Conservation (phyloP, 164 flowering plant species). For the Malania oleifera region DNA sequence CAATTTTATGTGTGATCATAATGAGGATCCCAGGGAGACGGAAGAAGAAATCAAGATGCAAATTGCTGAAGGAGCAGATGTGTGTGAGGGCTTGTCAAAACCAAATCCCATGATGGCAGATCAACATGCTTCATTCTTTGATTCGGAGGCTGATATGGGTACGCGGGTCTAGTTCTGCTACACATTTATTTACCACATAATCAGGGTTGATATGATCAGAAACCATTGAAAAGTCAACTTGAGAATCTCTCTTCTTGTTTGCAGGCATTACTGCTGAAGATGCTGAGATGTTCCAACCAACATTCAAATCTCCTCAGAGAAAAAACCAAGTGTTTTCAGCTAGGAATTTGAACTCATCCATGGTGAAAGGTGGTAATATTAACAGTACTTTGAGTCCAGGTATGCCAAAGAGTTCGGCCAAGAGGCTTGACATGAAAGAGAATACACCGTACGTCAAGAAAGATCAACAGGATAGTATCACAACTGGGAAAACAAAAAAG, state of each 20-base stretch:
- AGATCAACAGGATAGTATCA: slow-evolving; percentile 4
- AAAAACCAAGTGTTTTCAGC: neutral
- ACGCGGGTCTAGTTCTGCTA: neutral
- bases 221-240: neutral
- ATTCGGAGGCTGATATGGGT: slow-evolving; percentile 1
- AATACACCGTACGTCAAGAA: slow-evolving; percentile 9
- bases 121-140: neutral
- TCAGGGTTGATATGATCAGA: too few species aligned
- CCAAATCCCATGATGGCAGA: neutral
- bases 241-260: neutral
- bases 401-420: neutral
- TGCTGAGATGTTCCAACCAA: neutral
- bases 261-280: slow-evolving; percentile 2
- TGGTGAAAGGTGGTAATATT: neutral
- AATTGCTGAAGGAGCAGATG: neutral
- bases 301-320: neutral
- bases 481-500: slow-evolving; percentile 7
- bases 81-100: neutral
- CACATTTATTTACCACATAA: neutral
- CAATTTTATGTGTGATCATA: neutral
- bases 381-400: neutral
- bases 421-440: slow-evolving; percentile 21
- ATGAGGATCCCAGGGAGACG: neutral
- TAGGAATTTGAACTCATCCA: slow-evolving; percentile 6
- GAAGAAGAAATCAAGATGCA: neutral